These are phyloP conservation scores for Lipomyces mesembrius DNA, from an alignment of 805 yeast genomes.

Conservation along the genomic window DNA sequence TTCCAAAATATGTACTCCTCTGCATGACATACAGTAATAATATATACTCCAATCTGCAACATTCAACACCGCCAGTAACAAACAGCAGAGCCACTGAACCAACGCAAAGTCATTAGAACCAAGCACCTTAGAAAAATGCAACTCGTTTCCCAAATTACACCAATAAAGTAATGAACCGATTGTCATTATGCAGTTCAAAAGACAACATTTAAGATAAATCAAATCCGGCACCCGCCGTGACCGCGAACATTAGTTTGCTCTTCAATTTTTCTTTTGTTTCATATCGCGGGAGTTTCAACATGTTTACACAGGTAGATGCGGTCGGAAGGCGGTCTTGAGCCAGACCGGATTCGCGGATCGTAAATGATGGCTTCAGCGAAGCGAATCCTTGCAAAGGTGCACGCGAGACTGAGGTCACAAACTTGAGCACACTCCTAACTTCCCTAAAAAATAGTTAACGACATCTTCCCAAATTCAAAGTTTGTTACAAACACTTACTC, in stretches of 20 bases:
- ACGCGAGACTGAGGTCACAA: conserved; percentile 89
- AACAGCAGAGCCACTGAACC: background rate
- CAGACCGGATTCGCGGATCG: conserved; percentile 70
- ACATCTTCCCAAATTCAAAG: background rate
- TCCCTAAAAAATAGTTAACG: conserved; percentile 46
- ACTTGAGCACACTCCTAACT: conserved; percentile 69
- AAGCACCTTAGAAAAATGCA: background rate
- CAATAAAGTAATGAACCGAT: background rate
- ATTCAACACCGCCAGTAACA: background rate
- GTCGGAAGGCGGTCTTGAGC: conserved; percentile 74
- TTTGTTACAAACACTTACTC: conserved; percentile 39
- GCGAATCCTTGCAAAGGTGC: conserved; percentile 90
- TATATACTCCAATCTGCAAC: background rate
- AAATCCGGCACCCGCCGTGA: conserved; percentile 82
- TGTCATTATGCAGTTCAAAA: background rate
- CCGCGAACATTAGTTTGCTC: conserved; percentile 74
- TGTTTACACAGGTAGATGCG: conserved; percentile 89
- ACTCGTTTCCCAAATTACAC: background rate
- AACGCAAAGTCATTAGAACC: background rate
- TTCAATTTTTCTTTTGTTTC: conserved; percentile 59
- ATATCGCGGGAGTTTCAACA: conserved; percentile 86
- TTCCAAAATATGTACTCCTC: background rate
- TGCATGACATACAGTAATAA: background rate
- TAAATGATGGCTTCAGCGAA: conserved; percentile 74
- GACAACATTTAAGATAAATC: conserved; percentile 60